Evolutionary conservation across 164 flowering plant genomes (phyloP), one percentile per base, ranked within the genome.

Genomic region (Sextonia rubra): DNA sequence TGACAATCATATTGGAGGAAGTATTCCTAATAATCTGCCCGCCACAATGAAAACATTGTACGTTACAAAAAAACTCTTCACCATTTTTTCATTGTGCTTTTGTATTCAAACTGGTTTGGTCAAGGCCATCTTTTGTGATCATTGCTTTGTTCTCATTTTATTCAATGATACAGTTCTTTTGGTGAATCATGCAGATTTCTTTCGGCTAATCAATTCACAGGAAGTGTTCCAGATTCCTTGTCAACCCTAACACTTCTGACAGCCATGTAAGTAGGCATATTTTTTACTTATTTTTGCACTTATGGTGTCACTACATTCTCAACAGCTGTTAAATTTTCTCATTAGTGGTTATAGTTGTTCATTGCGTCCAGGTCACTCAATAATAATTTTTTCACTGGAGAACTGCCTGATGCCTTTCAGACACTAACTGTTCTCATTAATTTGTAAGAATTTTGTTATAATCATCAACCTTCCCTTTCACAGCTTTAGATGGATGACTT

Each of bases 1-100:
- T 83, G 82, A 86, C 85, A 95, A 95, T 69, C 89, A 84, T 65
- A 95, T 95, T 78, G 95, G 93, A 64, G 99, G 97, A 72, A 79
- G 67, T 67, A 83, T 95, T 75, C 99, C 98, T 68, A 56, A 78
- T 23, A 88, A 60, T 80, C 79, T 95, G 65, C 99, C 99, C 3
- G 55, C 78, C 68, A 84, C 96, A 60, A 30, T 93, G 84, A 83
- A 77, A 76, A 80, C 70, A 77, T 62, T 95, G 98, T 95, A 93
- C 63, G 97, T 80, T 75, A 29, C 47, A 7, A 58, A 70, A 37
- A 7, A 37, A n/a, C n/a, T 37, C 44, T 37, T 23, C 0, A 3
- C 23, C 24, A n/a, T 66, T 44, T 22, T 26, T 48, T n/a, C 20
- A 37, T 44, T 37, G 12, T 15, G 15, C 24, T 20, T 12, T 37